Base-by-base conservation (phyloP, 1,284 basidiomycete genomes). In the Cystobasidium pallidum region DNA sequence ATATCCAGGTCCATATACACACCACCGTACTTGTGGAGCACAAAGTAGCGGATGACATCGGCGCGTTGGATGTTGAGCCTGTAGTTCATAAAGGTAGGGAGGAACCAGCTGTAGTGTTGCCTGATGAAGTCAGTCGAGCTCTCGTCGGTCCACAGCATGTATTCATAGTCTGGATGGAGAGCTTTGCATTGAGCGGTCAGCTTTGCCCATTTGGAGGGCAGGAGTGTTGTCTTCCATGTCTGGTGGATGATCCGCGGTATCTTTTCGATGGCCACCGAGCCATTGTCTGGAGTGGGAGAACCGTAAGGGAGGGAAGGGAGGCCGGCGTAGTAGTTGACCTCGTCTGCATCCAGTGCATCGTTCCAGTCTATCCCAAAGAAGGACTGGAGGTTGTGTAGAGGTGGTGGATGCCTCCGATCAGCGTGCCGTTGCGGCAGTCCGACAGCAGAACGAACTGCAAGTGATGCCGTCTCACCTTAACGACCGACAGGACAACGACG, bases 1-100 rank as follows among this genome's bases (percentile, higher is more conserved):
- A 99, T 91, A 82, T 99, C 95, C 74, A 99, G 86, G 83, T 99
- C 96, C 81, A 99, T 86, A 83, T 99, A 99, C 75, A 98, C 83
- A 54, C 96, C 96, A 52, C 95, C 96, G 80, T 91, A 95, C 80
- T 94, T 87, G 82, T 99, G 88, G 57, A 99, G 88, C 70, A 99
- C 88, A 82, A 99, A 98, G 84, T 99, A 99, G 57, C 96, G 26
- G 79, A 99, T 98, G 43, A 88, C 91, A 81, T 98, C 95, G 28
- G 95, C 95, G 45, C 96, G 90, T 81, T 98, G 95, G 79, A 99
- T 99, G 52, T 88, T 85, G 82, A 96, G 98, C 58, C 86, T 86
- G 84, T 99, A 99, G 76, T 86, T 85, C 82, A 97, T 92, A 79
- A 91, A 99, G 61, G 91, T 94, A 77, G 91, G 86, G 59, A 99